Percentiles rank a stretch among this genome's conserved stretches.
Conservation (phyloP, 495 filamentous ascomycete genomes). For the Penicillium riverlandense region DNA sequence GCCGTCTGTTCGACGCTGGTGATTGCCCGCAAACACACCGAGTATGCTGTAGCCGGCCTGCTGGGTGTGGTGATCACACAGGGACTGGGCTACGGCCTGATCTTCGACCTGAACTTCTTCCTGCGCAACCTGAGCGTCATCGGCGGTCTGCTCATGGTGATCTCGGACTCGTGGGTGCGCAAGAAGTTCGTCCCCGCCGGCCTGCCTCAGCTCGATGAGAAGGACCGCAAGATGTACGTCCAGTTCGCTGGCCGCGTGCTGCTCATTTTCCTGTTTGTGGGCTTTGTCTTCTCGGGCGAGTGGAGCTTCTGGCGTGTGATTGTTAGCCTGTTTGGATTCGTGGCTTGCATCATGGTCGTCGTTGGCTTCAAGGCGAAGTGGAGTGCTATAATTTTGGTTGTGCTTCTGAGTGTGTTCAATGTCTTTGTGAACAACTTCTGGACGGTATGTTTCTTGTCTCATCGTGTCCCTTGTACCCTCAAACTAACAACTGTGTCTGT, state of each 20-base stretch:
- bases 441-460: constrained; percentile 65
- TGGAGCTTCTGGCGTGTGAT: constrained; percentile 82
- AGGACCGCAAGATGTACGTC: constrained; percentile 99
- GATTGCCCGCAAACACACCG: constrained; percentile 84
- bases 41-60: constrained; percentile 85
- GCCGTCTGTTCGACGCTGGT: constrained; percentile 71
- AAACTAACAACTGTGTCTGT: neutral
- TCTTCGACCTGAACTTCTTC: constrained; percentile 99
- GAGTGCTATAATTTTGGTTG: constrained; percentile 87
- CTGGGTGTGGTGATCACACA: constrained; percentile 91
- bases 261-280: constrained; percentile 92
- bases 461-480: too few species aligned
- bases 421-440: constrained; percentile 99
- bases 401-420: constrained; percentile 95
- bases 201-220: constrained; percentile 89
- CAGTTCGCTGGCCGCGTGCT: constrained; percentile 95
- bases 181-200: constrained; percentile 96
- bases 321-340: constrained; percentile 74
- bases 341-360: constrained; percentile 97
- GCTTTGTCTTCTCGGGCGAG: constrained; percentile 90
- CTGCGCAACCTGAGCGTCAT: constrained; percentile 96
- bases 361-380: constrained; percentile 99
- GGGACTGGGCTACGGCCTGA: constrained; percentile 92
- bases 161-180: constrained; percentile 95
- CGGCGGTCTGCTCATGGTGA: constrained; percentile 93